Percentiles rank a stretch among this genome's conserved stretches.
Evolutionary conservation across 352 stramenopile species (phyloP).

Genomic region (Globisporangium okanoganense): DNA sequence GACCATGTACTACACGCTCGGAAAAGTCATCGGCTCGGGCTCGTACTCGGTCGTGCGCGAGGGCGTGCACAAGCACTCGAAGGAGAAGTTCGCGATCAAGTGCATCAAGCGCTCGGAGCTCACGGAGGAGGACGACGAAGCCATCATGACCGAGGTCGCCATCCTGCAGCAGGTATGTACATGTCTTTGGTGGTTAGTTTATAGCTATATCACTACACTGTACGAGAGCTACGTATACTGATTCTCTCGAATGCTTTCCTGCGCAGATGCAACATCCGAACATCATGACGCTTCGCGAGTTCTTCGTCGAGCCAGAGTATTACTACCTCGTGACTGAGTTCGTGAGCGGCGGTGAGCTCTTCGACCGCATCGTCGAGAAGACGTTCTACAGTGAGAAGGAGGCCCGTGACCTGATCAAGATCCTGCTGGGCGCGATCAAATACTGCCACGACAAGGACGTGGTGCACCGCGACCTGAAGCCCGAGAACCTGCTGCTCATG

Average conservation of each 20-base stretch:
- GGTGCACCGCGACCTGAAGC: conserved; percentile 80
- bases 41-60: conserved; percentile 89
- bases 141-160: conserved; percentile 69
- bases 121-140: conserved; percentile 71
- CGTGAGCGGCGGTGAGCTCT: conserved; percentile 82
- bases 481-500: conserved; percentile 86
- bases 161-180: conserved; percentile 61
- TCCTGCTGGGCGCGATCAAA: conserved; percentile 71
- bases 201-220: neutral
- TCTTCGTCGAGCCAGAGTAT: conserved; percentile 86
- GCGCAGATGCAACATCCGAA: conserved; percentile 81
- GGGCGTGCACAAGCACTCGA: conserved; percentile 71
- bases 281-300: conserved; percentile 90
- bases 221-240: neutral
- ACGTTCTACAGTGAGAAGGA: conserved; percentile 86
- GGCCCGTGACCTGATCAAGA: conserved; percentile 79
- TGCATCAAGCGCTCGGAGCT: conserved; percentile 86
- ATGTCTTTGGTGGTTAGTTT: neutral
- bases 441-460: conserved; percentile 88
- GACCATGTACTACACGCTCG: conserved; percentile 68
- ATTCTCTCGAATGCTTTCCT: neutral
- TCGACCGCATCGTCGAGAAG: conserved; percentile 89
- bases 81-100: conserved; percentile 89
- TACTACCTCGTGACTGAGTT: conserved; percentile 90
- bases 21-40: conserved; percentile 84